phyloP scores from a whole-genome alignment of 164 flowering plant genomes.

The Tetrastigma voinierianum region DNA sequence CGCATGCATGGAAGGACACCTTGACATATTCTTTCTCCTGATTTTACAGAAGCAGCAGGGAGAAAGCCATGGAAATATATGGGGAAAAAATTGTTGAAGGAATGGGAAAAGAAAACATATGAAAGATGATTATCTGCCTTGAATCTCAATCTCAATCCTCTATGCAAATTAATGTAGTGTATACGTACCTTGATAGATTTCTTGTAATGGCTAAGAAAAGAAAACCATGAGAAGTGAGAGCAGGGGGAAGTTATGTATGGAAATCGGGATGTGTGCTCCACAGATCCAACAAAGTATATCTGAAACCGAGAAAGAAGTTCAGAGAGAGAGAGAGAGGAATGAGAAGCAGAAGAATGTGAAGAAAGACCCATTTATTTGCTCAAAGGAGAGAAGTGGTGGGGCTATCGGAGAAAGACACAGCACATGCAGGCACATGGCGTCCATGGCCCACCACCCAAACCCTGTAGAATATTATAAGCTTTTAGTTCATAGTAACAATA shows the following conservation, averaged over 20 bases:
- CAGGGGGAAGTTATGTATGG: conserved; percentile 4
- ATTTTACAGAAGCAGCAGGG: too few relatives aligned
- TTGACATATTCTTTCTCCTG: too few relatives aligned
- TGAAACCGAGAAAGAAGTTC: background rate
- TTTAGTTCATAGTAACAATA: background rate
- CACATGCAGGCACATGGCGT: conserved; percentile 80
- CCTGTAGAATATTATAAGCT: conserved; percentile 18
- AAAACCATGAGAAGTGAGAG: background rate
- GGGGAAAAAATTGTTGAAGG: too few relatives aligned
- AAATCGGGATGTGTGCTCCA: conserved; percentile 9
- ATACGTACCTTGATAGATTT: conserved; percentile 7
- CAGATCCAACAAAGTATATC: conserved; percentile 23
- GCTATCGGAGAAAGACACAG: conserved; percentile 47
- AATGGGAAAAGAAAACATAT: too few relatives aligned
- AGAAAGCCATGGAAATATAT: too few relatives aligned
- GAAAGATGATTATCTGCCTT: too few relatives aligned
- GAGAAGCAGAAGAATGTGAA: conserved; percentile 27
- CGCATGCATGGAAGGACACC: background rate
- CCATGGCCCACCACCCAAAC: conserved; percentile 47
- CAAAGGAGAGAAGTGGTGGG: conserved; percentile 48
- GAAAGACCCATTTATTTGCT: conserved; percentile 36
- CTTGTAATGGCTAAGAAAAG: conserved; percentile 5
- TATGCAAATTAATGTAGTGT: background rate
- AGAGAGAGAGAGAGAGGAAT: conserved; percentile 22
- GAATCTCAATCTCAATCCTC: too few relatives aligned